Evolutionary conservation across 352 stramenopile species (phyloP), one percentile per base, ranked within the genome.

Genomic region (Phytophthora podocarpi): DNA sequence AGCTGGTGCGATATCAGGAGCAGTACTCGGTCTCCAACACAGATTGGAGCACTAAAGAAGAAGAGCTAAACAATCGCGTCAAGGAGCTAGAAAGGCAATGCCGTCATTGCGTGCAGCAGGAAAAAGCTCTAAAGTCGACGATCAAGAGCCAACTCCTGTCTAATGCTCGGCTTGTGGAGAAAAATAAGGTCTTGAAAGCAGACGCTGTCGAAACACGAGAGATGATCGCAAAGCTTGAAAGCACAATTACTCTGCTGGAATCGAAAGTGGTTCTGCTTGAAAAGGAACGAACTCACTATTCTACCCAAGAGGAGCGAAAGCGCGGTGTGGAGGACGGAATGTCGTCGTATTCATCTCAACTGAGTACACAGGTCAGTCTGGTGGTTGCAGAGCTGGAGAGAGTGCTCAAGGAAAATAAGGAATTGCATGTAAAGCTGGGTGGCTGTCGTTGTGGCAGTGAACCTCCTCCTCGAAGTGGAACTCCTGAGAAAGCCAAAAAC

Each of bases 211-310:
- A 72, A 24, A 76, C 73, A 31, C 30, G 56, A 15, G 42, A 66
- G 0, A 34, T 13, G 1, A 60, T 71, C 1, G 26, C 43, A 26
- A 51, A 57, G 21, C 66, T 88, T 15, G 71, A 88, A 41, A 59
- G 53, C 37, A 42, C 57, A n/a, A 46, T 48, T 0, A 76, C 67
- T 5, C 64, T 65, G 2, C 58, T 89, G 1, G 78, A 88, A 39
- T 88, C 79, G 3, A 79, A 70, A 40, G 51, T 84, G 11, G 8
- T 70, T 8, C 27, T 81, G n/a, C 60, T 87, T 6, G 77, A 88
- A 42, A 80, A 75, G 34, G 77, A 88, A 41, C 75, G 73, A 0
- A 57, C 50, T 37, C 76, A 86, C 21, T 67, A 71, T 31, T 66
- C 59, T 10, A 59, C 31, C 2, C 58, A 82, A 46, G 71, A 82